Base-by-base conservation (phyloP, 305 asterid species). In the Striga hermonthica region DNA sequence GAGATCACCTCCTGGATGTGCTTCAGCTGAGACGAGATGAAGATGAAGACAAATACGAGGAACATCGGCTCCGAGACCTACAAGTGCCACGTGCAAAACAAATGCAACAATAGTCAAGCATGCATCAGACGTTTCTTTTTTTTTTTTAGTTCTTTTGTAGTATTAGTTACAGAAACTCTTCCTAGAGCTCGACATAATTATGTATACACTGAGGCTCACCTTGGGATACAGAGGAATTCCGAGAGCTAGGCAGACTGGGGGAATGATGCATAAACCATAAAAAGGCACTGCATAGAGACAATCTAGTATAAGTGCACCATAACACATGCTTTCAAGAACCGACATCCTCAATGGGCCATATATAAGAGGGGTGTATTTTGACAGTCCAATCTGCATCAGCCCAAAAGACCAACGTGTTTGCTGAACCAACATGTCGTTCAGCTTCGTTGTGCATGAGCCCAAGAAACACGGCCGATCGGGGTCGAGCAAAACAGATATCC, bases 401-500 rank as follows among this genome's bases (percentile, higher is more conserved):
- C 95, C 95, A 12, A 82, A 67, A 22, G n/a, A 35, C 91, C 91
- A 87, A 38, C 95, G 71, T 1, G 77, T 84, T 38, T 78, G 73
- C 38, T 87, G 95, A 56, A 73, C 76, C 57, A 87, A 64, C 56
- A 69, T 57, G 52, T 84, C 95, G n/a, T 74, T 75, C 52, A 87
- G 69, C 59, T 57, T 81, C 41, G 83, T 79, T 9, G 91, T 76
- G 7, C 70, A 72, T 22, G 83, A 68, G 12, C 95, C 95, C 64
- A 82, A 65, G 74, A 84, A 87, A 56, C 89, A 81, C 1, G 91
- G 83, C 53, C 77, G 72, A 3, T 34, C 9, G 0, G 95, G 91
- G 57, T 78, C 69, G 15, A 41, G 22, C 22, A 45, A 77, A 34
- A 84, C 84, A 3, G 91, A 77, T 11, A 22, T 77, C 87, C 90